Base-by-base conservation (phyloP, 495 filamentous ascomycete genomes). In the Lepidopterella palustris region DNA sequence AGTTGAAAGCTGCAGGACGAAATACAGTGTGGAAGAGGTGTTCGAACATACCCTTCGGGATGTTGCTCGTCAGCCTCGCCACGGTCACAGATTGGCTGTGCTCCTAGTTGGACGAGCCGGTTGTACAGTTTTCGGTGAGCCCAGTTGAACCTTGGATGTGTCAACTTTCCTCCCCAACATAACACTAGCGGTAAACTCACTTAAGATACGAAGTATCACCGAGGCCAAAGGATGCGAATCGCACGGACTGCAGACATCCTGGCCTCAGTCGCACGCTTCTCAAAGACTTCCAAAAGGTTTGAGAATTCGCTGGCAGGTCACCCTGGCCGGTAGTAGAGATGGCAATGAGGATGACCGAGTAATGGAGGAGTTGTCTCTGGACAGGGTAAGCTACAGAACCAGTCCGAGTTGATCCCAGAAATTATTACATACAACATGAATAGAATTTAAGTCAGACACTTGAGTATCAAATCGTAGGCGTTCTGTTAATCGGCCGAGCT, bases 291-390 rank as follows among this genome's bases (percentile, higher is more conserved):
- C 93, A 99, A 66, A 97, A 92, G 13, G 73, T 75, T 35, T 81
- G 77, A 9, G 84, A 81, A 77, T 97, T 97, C 15, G 76, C 78
- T 2, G 95, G 92, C 60, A 99, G 72, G 59, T 97, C 91, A 6
- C 93, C 93, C 73, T 99, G 95, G 5, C 93, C 93, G 1, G 93
- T 96, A 0, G 95, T 97, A 0, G 92, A 96, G 10, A 91, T 75
- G 51, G 87, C 84, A 62, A 97, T 84, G 49, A 97, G 79, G 4
- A 86, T 80, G 24, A 96, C 66, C 0, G 80, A 80, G 49, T 82
- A 78, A 27, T 79, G 73, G 13, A 68, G 60, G 5, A 87, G 69
- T 0, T 68, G 62, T 23, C 74, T 72, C 81, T 84, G 52, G 15
- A 45, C 51, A n/a, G 9, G 4, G 54, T 69, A 45, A 67, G 58